phyloP scores from a whole-genome alignment of 805 yeast genomes.

The Candida maltosa region DNA sequence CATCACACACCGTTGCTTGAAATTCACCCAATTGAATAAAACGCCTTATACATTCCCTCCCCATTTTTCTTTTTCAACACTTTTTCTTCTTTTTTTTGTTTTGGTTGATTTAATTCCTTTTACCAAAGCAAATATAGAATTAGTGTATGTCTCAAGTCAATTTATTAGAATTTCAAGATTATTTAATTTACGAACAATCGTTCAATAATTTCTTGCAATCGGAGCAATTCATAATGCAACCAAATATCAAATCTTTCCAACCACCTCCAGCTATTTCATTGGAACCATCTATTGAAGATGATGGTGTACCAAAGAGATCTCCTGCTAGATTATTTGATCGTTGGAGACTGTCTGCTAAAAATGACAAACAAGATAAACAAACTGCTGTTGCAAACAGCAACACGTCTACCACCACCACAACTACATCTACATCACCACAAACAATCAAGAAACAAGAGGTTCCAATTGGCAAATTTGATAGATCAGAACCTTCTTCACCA shows the following conservation, averaged over 20 bases:
- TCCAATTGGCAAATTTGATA: too few relatives aligned
- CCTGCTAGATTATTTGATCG: slow-evolving; percentile 12
- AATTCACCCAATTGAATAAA: too few relatives aligned
- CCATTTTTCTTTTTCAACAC: too few relatives aligned
- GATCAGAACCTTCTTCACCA: too few relatives aligned
- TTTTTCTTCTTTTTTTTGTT: too few relatives aligned
- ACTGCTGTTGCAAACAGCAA: too few relatives aligned
- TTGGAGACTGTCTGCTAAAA: slow-evolving; percentile 4
- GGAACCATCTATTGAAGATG: not conserved
- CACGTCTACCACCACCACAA: not conserved
- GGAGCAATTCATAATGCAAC: not conserved
- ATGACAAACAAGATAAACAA: too few relatives aligned
- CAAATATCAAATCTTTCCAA: not conserved
- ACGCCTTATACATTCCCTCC: too few relatives aligned
- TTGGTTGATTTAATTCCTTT: too few relatives aligned
- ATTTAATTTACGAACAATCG: slow-evolving; percentile 2
- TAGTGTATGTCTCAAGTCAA: slow-evolving; percentile 2
- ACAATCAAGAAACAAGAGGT: too few relatives aligned
- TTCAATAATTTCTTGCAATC: not conserved
- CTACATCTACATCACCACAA: slow-evolving; percentile 1
- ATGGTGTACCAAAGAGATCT: slow-evolving; percentile 11
- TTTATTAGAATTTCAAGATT: slow-evolving; percentile 5
- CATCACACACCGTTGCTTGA: too few relatives aligned
- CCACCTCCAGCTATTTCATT: slow-evolving; percentile 1
- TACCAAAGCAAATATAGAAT: too few relatives aligned